phyloP scores from a whole-genome alignment of 495 filamentous ascomycete genomes.

The Penicillium verhagenii region DNA sequence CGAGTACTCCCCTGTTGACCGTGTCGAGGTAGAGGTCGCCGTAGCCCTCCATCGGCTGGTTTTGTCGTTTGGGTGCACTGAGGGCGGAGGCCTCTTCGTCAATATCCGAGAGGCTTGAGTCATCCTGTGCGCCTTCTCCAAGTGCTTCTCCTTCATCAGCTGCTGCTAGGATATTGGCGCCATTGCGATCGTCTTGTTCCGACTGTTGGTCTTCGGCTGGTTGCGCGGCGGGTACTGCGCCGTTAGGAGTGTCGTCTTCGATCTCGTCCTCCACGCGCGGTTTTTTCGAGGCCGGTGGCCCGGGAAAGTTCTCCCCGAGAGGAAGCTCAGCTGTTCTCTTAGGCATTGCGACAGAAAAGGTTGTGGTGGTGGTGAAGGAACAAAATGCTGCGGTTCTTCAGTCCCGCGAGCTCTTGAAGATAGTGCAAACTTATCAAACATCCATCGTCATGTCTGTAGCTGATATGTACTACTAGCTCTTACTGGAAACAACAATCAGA shows the following conservation, averaged over 20 bases:
- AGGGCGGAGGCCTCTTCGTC: slow-evolving; percentile 44
- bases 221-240: slow-evolving; percentile 38
- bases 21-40: slow-evolving; percentile 97
- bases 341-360: slow-evolving; percentile 51
- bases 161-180: slow-evolving; percentile 36
- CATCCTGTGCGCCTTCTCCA: slow-evolving; percentile 36
- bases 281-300: slow-evolving; percentile 76
- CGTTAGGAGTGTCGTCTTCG: slow-evolving; percentile 38
- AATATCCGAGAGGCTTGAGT: slow-evolving; percentile 29
- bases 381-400: slow-evolving; percentile 11
- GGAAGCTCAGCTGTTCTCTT: slow-evolving; percentile 78
- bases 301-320: slow-evolving; percentile 62
- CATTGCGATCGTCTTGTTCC: slow-evolving; percentile 37
- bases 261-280: slow-evolving; percentile 60
- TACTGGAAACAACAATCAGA: background rate
- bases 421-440: slow-evolving; percentile 49
- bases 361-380: slow-evolving; percentile 12
- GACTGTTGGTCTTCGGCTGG: slow-evolving; percentile 32
- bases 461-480: background rate
- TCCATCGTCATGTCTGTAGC: slow-evolving; percentile 1
- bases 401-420: slow-evolving; percentile 12
- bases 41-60: slow-evolving; percentile 82
- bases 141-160: slow-evolving; percentile 40
- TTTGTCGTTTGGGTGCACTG: slow-evolving; percentile 57
- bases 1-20: slow-evolving; percentile 80